Percentiles rank a stretch among this genome's conserved stretches.
Evolutionary conservation across 164 flowering plant genomes (phyloP).

Genomic region (Dillenia turbinata): DNA sequence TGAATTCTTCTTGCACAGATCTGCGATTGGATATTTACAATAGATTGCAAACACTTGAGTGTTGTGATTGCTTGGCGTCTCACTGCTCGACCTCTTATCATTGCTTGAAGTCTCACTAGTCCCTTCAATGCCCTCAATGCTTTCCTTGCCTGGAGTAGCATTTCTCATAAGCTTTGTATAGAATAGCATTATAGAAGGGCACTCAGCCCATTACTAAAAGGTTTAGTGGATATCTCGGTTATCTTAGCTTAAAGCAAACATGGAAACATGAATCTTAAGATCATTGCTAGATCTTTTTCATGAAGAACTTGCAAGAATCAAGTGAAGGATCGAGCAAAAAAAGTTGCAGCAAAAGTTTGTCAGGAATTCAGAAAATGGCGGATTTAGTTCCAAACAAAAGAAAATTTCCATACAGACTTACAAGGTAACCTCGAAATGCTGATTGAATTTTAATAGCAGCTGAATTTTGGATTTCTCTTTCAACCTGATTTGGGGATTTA

Average conservation of each 20-base stretch:
- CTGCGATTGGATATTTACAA: slow-evolving; percentile 28
- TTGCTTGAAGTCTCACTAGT: slow-evolving; percentile 80
- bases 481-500: too few relatives aligned
- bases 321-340: neutral
- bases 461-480: slow-evolving; percentile 11
- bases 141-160: slow-evolving; percentile 64
- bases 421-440: slow-evolving; percentile 65
- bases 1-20: slow-evolving; percentile 16
- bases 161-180: neutral
- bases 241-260: too few relatives aligned
- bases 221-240: too few relatives aligned
- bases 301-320: too few relatives aligned
- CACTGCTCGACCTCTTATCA: slow-evolving; percentile 65
- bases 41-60: slow-evolving; percentile 35
- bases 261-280: too few relatives aligned
- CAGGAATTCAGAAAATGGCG: neutral
- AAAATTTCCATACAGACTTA: slow-evolving; percentile 26
- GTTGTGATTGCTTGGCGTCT: slow-evolving; percentile 40
- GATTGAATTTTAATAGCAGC: slow-evolving; percentile 77
- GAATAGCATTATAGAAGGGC: too few relatives aligned
- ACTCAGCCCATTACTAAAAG: too few relatives aligned
- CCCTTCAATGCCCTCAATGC: slow-evolving; percentile 84
- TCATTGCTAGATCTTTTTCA: too few relatives aligned
- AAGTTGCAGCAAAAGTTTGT: neutral
- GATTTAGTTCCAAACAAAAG: neutral